Conservation (phyloP, 306 rosid genomes). For the Bauhinia variegata region DNA sequence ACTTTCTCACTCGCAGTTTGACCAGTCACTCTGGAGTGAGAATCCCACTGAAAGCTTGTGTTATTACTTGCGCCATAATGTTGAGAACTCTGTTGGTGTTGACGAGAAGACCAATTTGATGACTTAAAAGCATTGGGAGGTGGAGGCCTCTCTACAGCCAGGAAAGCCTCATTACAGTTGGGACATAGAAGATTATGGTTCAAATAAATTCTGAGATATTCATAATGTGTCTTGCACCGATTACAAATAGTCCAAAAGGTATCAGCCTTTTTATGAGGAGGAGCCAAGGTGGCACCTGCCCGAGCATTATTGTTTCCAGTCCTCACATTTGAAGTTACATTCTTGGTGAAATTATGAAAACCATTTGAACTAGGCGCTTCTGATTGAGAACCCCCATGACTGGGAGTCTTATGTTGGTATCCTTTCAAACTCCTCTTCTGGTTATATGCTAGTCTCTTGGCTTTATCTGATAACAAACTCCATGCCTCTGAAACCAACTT, state of each 20-base stretch:
- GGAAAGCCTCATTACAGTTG: slow-evolving; percentile 79
- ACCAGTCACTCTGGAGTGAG: slow-evolving; percentile 51
- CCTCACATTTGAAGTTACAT: slow-evolving; percentile 56
- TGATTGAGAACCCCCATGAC: slow-evolving; percentile 54
- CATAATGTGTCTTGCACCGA: slow-evolving; percentile 82
- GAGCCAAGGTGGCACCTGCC: slow-evolving; percentile 43
- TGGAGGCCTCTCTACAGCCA: slow-evolving; percentile 77
- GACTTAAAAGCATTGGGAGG: slow-evolving; percentile 80
- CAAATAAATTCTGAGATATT: slow-evolving; percentile 83
- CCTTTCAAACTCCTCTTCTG: slow-evolving; percentile 66
- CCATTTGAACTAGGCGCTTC: slow-evolving; percentile 63
- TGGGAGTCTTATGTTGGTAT: slow-evolving; percentile 52
- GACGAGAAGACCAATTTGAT: slow-evolving; percentile 65
- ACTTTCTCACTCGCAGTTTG: slow-evolving; percentile 84
- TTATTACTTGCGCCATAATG: slow-evolving; percentile 48
- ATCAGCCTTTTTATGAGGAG: slow-evolving; percentile 61
- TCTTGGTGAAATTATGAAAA: slow-evolving; percentile 54
- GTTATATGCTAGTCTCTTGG: slow-evolving; percentile 71
- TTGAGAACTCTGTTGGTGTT: slow-evolving; percentile 60
- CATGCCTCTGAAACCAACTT: slow-evolving; percentile 96
- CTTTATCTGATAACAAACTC: slow-evolving; percentile 87
- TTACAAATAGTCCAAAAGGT: slow-evolving; percentile 96
- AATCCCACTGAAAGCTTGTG: slow-evolving; percentile 57
- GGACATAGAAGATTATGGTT: slow-evolving; percentile 89
- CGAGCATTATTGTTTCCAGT: slow-evolving; percentile 49